Percentiles rank a stretch among this genome's conserved stretches.
Conservation (phyloP, 305 asterid genomes). For the Plantago lanceolata region DNA sequence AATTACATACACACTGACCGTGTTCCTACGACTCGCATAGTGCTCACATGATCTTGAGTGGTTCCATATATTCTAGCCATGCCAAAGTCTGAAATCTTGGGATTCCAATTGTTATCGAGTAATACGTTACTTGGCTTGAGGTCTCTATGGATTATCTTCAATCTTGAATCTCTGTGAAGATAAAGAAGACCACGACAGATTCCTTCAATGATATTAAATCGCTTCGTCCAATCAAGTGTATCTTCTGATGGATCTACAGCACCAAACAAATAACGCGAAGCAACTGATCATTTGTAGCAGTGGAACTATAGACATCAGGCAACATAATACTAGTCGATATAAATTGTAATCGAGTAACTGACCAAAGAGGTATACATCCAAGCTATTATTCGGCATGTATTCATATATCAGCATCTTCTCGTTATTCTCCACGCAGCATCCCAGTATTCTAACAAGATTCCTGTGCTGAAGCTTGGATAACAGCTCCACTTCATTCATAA, state of each 20-base stretch:
- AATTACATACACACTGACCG: slow-evolving; percentile 31
- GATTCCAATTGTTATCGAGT: slow-evolving; percentile 36
- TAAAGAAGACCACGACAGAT: slow-evolving; percentile 44
- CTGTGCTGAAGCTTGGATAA: slow-evolving; percentile 50
- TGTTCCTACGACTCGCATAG: slow-evolving; percentile 40
- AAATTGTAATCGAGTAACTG: neutral
- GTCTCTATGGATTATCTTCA: slow-evolving; percentile 40
- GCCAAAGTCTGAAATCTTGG: slow-evolving; percentile 51
- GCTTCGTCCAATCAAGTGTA: slow-evolving; percentile 38
- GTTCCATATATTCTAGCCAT: slow-evolving; percentile 49
- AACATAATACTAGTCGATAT: neutral
- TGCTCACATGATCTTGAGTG: slow-evolving; percentile 41
- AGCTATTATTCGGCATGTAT: slow-evolving; percentile 41
- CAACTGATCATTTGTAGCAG: neutral
- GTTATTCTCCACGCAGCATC: slow-evolving; percentile 45
- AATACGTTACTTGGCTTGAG: slow-evolving; percentile 40
- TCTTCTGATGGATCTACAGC: slow-evolving; percentile 24
- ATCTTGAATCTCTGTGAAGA: slow-evolving; percentile 47
- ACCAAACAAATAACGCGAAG: neutral
- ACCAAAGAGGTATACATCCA: slow-evolving; percentile 46
- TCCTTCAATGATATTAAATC: slow-evolving; percentile 39
- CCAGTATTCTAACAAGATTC: slow-evolving; percentile 46
- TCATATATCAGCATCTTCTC: slow-evolving; percentile 49
- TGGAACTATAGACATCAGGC: no score
- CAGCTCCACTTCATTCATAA: slow-evolving; percentile 47